Conservation (phyloP, 2,329 filamentous ascomycete genomes). For the Arthrobotrys conoides region DNA sequence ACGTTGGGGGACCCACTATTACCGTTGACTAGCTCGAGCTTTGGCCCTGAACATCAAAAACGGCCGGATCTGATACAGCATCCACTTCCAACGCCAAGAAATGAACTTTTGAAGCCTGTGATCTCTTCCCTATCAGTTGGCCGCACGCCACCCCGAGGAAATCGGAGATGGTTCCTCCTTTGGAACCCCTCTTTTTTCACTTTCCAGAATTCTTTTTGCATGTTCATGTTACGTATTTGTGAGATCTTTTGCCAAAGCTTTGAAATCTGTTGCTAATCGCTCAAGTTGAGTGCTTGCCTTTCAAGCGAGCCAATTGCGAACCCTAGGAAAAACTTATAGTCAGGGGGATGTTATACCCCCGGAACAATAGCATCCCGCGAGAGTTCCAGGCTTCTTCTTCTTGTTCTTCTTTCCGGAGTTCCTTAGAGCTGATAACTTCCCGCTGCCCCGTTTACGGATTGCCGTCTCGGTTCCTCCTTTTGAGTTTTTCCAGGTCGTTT, state of each 20-base stretch:
- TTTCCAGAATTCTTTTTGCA: constrained; percentile 24
- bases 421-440: constrained; percentile 32
- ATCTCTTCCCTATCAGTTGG: constrained; percentile 28
- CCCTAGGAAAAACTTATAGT: constrained; percentile 44
- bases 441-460: constrained; percentile 46
- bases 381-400: constrained; percentile 9
- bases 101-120: constrained; percentile 19
- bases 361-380: constrained; percentile 40
- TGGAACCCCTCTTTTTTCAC: constrained; percentile 15
- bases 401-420: constrained; percentile 1
- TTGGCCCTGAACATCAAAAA: constrained; percentile 36
- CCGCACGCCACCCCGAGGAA: constrained; percentile 25
- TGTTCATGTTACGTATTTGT: constrained; percentile 19
- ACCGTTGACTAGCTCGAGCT: constrained; percentile 25
- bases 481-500: background rate
- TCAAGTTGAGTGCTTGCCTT: constrained; percentile 26
- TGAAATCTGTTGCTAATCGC: constrained; percentile 25
- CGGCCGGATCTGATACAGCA: constrained; percentile 35
- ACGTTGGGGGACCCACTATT: constrained; percentile 23
- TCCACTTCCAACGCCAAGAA: constrained; percentile 30
- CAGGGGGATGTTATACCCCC: constrained; percentile 49
- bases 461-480: constrained; percentile 48
- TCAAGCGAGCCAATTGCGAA: constrained; percentile 48
- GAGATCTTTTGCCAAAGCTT: constrained; percentile 33
- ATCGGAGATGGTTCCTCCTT: constrained; percentile 37